These are phyloP conservation scores for Willaertia magna DNA, from an alignment of 208 protist genomes.

Conservation along the genomic window DNA sequence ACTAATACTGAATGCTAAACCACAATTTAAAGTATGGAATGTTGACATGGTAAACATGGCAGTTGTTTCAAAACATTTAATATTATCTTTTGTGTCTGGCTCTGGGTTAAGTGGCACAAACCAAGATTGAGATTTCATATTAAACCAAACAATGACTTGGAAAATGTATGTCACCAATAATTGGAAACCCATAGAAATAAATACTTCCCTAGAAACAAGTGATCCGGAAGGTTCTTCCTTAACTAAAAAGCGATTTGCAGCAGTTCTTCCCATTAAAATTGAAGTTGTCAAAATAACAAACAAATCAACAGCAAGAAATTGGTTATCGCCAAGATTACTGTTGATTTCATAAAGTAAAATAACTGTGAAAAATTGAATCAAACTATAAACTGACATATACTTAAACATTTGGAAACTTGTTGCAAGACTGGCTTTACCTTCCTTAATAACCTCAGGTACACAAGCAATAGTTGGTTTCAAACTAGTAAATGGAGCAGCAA, in stretches of 20 bases:
- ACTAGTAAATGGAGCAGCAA: conserved; percentile 23
- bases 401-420: conserved; percentile 28
- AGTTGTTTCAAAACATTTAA: neutral
- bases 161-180: neutral
- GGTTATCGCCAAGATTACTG: neutral
- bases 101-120: neutral
- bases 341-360: conserved; percentile 5
- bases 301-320: neutral
- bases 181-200: neutral
- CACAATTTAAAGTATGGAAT: neutral
- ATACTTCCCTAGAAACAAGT: neutral
- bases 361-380: conserved; percentile 22
- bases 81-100: neutral
- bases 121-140: neutral
- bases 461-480: conserved; percentile 5
- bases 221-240: neutral
- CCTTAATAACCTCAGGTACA: conserved; percentile 4
- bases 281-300: neutral
- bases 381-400: conserved; percentile 13
- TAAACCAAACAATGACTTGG: neutral
- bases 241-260: neutral
- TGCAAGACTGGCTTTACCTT: conserved; percentile 13
- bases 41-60: neutral
- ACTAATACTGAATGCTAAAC: neutral
- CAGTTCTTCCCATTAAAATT: neutral